Conservation (phyloP, 2,329 filamentous ascomycete genomes). For the Chlorencoelia australis region DNA sequence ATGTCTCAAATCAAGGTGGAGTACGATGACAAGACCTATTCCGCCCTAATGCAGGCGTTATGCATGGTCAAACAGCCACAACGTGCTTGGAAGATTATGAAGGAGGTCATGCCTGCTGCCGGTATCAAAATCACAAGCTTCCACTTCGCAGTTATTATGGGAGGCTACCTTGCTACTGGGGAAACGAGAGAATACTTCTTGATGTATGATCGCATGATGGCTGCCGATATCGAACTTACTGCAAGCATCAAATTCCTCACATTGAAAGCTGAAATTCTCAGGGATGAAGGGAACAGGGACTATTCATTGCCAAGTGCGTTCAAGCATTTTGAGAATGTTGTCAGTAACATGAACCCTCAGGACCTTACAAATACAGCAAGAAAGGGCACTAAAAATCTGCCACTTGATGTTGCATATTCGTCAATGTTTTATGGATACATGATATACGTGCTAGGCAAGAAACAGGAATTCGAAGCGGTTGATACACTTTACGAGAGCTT, state of each 20-base stretch:
- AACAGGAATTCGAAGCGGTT: slow-evolving; percentile 37
- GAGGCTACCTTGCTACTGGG: slow-evolving; percentile 32
- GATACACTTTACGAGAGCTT: slow-evolving; percentile 48
- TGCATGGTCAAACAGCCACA: slow-evolving; percentile 41
- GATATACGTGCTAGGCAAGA: slow-evolving; percentile 43
- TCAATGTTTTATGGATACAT: slow-evolving; percentile 41
- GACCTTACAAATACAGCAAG: slow-evolving; percentile 18
- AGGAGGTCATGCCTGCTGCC: slow-evolving; percentile 38
- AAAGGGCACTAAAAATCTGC: slow-evolving; percentile 15
- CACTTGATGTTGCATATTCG: slow-evolving; percentile 21
- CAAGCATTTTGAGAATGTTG: slow-evolving; percentile 19
- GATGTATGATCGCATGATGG: slow-evolving; percentile 31
- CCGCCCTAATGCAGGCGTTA: slow-evolving; percentile 49
- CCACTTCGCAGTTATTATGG: slow-evolving; percentile 44
- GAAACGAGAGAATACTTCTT: too few species aligned
- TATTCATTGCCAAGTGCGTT: slow-evolving; percentile 19
- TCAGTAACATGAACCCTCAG: slow-evolving; percentile 17
- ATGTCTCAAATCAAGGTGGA: slow-evolving; percentile 43
- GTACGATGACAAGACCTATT: slow-evolving; percentile 48
- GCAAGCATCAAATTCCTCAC: slow-evolving; percentile 34
- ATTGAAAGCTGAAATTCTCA: slow-evolving; percentile 23
- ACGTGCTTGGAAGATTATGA: slow-evolving; percentile 43
- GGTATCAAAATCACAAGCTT: slow-evolving; percentile 34
- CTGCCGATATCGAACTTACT: slow-evolving; percentile 29
- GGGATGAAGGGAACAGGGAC: slow-evolving; percentile 5